Percentiles rank a stretch among this genome's conserved stretches.
phyloP scores from a whole-genome alignment of 108 stramenopile genomes.

The Aureococcus anophagefferens region DNA sequence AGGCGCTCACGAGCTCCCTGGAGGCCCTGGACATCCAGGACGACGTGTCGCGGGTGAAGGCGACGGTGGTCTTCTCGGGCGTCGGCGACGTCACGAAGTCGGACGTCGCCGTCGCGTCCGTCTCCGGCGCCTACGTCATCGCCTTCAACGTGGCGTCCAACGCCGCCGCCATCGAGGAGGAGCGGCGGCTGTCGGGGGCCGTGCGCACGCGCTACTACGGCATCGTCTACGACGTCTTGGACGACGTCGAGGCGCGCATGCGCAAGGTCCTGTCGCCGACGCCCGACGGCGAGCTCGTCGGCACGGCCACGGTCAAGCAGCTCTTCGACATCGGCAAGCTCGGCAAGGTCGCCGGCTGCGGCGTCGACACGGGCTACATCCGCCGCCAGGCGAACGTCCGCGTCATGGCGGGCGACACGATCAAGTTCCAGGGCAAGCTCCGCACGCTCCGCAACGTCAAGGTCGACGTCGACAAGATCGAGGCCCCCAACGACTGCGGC shows the following conservation, averaged over 20 bases:
- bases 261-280: constrained; percentile 81
- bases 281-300: constrained; percentile 82
- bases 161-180: constrained; percentile 75
- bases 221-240: constrained; percentile 86
- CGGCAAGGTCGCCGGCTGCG: constrained; percentile 85
- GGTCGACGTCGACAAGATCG: constrained; percentile 70
- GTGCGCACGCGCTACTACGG: constrained; percentile 82
- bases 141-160: constrained; percentile 84
- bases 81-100: constrained; percentile 83
- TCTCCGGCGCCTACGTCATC: constrained; percentile 68
- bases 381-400: constrained; percentile 76
- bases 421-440: constrained; percentile 30
- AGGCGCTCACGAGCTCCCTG: constrained; percentile 78
- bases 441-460: constrained; percentile 83
- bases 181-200: constrained; percentile 39
- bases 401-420: constrained; percentile 84
- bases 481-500: constrained; percentile 83
- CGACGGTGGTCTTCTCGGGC: constrained; percentile 75
- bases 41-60: constrained; percentile 64
- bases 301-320: constrained; percentile 75
- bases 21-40: constrained; percentile 71
- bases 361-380: constrained; percentile 73
- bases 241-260: constrained; percentile 76
- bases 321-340: constrained; percentile 91
- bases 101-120: constrained; percentile 84